Evolutionary conservation across 352 stramenopile genomes (phyloP).

Genomic region (Phytopythium oedochilum): DNA sequence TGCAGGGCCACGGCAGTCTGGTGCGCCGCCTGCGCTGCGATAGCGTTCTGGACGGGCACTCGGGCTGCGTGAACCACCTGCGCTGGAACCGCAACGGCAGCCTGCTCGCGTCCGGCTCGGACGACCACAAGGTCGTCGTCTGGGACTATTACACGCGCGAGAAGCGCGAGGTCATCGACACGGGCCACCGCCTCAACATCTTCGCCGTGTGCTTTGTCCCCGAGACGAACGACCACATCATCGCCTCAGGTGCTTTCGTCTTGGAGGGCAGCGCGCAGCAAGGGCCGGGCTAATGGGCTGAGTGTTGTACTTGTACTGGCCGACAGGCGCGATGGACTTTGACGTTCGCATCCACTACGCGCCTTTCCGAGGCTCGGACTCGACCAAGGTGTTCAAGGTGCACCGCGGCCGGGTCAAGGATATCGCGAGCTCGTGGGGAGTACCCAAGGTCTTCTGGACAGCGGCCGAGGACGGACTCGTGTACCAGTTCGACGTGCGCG

Average conservation of each 20-base stretch:
- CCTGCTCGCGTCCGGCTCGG: slow-evolving; percentile 73
- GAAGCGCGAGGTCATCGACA: slow-evolving; percentile 53
- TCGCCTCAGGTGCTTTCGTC: slow-evolving; percentile 45
- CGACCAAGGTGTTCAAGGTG: slow-evolving; percentile 60
- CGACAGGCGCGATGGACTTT: slow-evolving; percentile 71
- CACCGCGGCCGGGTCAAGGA: slow-evolving; percentile 82
- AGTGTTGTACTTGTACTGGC: too few relatives aligned
- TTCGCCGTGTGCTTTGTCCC: slow-evolving; percentile 87
- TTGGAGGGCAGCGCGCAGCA: slow-evolving; percentile 8
- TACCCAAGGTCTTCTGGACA: slow-evolving; percentile 83
- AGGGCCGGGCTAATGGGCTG: background rate
- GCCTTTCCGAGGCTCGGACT: slow-evolving; percentile 51
- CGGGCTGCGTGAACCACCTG: slow-evolving; percentile 84
- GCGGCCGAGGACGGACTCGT: slow-evolving; percentile 82
- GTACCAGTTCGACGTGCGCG: slow-evolving; percentile 78
- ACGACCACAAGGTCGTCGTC: slow-evolving; percentile 75
- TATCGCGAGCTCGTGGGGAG: slow-evolving; percentile 52
- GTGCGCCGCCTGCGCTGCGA: slow-evolving; percentile 57
- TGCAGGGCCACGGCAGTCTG: slow-evolving; percentile 53
- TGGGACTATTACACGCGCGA: slow-evolving; percentile 72
- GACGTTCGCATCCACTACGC: slow-evolving; percentile 86
- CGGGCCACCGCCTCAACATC: slow-evolving; percentile 81
- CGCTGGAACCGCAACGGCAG: slow-evolving; percentile 71
- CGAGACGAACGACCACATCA: slow-evolving; percentile 71
- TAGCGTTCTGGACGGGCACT: slow-evolving; percentile 45